These are phyloP conservation scores for Lichtheimia corymbifera DNA, from an alignment of 371 early-diverging fungal genomes.

Conservation along the genomic window DNA sequence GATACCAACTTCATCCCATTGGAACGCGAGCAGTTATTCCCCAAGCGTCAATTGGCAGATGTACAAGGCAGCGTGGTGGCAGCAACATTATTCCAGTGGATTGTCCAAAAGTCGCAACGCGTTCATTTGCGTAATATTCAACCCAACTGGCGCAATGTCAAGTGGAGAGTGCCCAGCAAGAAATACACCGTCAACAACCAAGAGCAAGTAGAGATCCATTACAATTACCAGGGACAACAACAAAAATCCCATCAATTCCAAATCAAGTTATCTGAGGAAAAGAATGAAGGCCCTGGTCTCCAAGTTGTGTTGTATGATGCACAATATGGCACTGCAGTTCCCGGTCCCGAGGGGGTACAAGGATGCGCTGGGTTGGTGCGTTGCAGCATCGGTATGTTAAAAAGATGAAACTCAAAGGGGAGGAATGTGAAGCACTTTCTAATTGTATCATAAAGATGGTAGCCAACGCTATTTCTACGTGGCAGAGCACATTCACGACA, in stretches of 20 bases:
- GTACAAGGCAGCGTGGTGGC: constrained; percentile 35
- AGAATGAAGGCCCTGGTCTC: constrained; percentile 14
- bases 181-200: constrained; percentile 36
- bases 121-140: constrained; percentile 52
- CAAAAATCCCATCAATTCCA: constrained; percentile 39
- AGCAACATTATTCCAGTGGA: constrained; percentile 60
- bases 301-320: constrained; percentile 23
- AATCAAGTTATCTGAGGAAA: constrained; percentile 28
- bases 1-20: constrained; percentile 62
- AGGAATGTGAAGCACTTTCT: too few relatives aligned
- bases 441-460: constrained; percentile 36
- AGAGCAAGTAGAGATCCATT: constrained; percentile 40
- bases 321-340: constrained; percentile 24
- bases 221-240: constrained; percentile 42
- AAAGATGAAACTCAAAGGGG: background rate
- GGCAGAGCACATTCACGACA: constrained; percentile 45
- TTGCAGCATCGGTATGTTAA: constrained; percentile 46
- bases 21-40: constrained; percentile 35
- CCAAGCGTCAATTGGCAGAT: constrained; percentile 12
- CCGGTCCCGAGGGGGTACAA: constrained; percentile 30
- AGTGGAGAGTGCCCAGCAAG: constrained; percentile 45
- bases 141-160: constrained; percentile 61
- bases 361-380: constrained; percentile 47
- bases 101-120: constrained; percentile 46
- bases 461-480: constrained; percentile 57